Evolutionary conservation across 169 alveolate genomes (phyloP).

Genomic region (Plasmodium gonderi): DNA sequence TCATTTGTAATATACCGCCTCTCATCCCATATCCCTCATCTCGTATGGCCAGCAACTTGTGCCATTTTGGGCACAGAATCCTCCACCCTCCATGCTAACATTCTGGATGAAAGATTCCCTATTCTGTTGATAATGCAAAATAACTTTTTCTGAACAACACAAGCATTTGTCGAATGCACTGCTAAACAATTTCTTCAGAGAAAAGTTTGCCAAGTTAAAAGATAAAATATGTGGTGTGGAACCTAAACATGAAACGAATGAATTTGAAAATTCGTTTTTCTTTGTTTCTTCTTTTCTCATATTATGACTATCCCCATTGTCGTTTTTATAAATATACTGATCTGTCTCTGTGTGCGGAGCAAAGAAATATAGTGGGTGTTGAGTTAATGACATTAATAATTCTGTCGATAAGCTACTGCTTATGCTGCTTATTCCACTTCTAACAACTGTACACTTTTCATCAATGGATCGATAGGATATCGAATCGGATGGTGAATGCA

Average conservation of each 20-base stretch:
- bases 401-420: conserved; percentile 83
- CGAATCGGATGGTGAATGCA: conserved; percentile 73
- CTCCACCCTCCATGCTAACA: conserved; percentile 50
- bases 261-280: conserved; percentile 10
- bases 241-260: conserved; percentile 77
- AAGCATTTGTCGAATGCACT: conserved; percentile 78
- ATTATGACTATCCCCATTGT: background rate
- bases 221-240: conserved; percentile 81
- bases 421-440: conserved; percentile 79
- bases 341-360: conserved; percentile 76
- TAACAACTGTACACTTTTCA: conserved; percentile 82
- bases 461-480: conserved; percentile 76
- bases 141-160: conserved; percentile 80
- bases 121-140: conserved; percentile 49
- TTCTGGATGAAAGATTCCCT: conserved; percentile 57
- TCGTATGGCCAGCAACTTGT: no score
- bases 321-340: conserved; percentile 20
- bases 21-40: no score
- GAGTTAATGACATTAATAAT: conserved; percentile 79
- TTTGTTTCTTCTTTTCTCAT: background rate
- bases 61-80: no score
- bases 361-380: conserved; percentile 77
- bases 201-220: conserved; percentile 77
- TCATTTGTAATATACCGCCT: no score
- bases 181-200: conserved; percentile 61